Percentiles rank a stretch among this genome's conserved stretches.
Evolutionary conservation across 768 basidiomycete genomes (phyloP).

Genomic region (Pleurotus ostreatus): DNA sequence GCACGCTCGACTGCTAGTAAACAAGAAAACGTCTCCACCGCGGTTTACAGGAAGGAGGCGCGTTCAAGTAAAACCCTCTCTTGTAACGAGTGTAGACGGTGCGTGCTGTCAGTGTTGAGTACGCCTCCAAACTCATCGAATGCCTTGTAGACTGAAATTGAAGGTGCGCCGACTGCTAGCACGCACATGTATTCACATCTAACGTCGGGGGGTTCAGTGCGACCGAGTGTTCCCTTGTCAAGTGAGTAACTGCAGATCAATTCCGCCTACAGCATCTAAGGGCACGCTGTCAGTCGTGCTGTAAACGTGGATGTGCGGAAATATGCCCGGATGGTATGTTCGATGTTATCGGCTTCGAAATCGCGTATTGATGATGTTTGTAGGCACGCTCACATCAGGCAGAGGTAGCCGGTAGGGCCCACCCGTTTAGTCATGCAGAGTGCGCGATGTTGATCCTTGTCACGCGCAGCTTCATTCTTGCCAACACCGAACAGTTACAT

Average conservation of each 20-base stretch:
- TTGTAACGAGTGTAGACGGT: slow-evolving; percentile 63
- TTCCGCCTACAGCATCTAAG: not conserved
- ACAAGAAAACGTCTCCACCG: not conserved
- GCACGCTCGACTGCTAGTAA: no score
- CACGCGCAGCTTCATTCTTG: slow-evolving; percentile 54
- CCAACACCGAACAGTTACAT: slow-evolving; percentile 63
- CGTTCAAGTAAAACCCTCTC: slow-evolving; percentile 33
- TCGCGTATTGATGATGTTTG: not conserved
- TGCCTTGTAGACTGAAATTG: slow-evolving; percentile 41
- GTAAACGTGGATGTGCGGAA: slow-evolving; percentile 63
- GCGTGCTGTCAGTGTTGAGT: slow-evolving; percentile 13
- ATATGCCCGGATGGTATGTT: slow-evolving; percentile 59
- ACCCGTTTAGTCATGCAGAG: not conserved
- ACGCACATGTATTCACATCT: slow-evolving; percentile 6
- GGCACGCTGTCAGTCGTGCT: slow-evolving; percentile 24
- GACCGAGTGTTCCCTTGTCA: slow-evolving; percentile 47
- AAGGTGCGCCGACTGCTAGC: slow-evolving; percentile 31
- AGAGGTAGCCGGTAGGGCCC: slow-evolving; percentile 54
- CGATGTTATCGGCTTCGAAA: not conserved
- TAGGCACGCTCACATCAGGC: slow-evolving; percentile 59
- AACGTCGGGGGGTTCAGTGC: slow-evolving; percentile 28
- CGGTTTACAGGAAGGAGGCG: not conserved
- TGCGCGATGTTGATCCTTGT: slow-evolving; percentile 10
- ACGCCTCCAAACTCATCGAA: slow-evolving; percentile 2
- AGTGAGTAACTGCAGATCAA: not conserved